Evolutionary conservation across 805 yeast genomes (phyloP).

Genomic region (Wickerhamomyces sydowiorum): DNA sequence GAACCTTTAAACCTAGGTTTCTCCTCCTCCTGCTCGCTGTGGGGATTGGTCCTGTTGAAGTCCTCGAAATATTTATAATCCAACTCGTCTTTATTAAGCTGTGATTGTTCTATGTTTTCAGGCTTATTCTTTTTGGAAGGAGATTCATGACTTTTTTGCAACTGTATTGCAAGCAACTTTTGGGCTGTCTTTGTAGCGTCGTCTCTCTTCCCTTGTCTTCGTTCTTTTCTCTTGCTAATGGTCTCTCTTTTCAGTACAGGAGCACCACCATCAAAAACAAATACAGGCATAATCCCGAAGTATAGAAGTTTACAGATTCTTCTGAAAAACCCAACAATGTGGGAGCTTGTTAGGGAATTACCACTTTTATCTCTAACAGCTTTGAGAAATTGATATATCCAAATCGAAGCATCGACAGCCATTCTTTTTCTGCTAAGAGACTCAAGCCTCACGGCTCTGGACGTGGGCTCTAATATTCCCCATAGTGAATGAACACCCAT

Average conservation of each 20-base stretch:
- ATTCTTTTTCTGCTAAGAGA: slow-evolving; percentile 69
- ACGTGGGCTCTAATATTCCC: slow-evolving; percentile 86
- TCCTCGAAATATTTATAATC: slow-evolving; percentile 33
- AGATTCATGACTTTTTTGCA: slow-evolving; percentile 39
- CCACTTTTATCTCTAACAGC: slow-evolving; percentile 91
- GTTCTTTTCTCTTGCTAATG: slow-evolving; percentile 62
- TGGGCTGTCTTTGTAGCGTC: slow-evolving; percentile 73
- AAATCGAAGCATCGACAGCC: slow-evolving; percentile 97
- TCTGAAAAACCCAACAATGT: slow-evolving; percentile 92
- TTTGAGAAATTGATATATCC: slow-evolving; percentile 95
- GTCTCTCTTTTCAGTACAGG: slow-evolving; percentile 79
- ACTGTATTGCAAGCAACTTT: slow-evolving; percentile 69
- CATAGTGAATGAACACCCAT: slow-evolving; percentile 98
- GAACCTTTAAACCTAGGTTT: slow-evolving; percentile 36
- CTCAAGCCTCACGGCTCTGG: slow-evolving; percentile 86
- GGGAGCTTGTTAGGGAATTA: slow-evolving; percentile 68
- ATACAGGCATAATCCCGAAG: slow-evolving; percentile 83
- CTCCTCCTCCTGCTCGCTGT: slow-evolving; percentile 2
- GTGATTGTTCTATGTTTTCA: not conserved
- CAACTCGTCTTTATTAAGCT: slow-evolving; percentile 16
- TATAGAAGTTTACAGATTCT: slow-evolving; percentile 86
- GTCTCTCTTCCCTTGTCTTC: slow-evolving; percentile 69
- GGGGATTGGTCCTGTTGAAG: slow-evolving; percentile 16
- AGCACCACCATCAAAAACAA: slow-evolving; percentile 95
- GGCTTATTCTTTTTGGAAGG: slow-evolving; percentile 3